Evolutionary conservation across 805 yeast species (phyloP), one percentile per base, ranked within the genome.

Genomic region (Wickerhamia fluorescens): DNA sequence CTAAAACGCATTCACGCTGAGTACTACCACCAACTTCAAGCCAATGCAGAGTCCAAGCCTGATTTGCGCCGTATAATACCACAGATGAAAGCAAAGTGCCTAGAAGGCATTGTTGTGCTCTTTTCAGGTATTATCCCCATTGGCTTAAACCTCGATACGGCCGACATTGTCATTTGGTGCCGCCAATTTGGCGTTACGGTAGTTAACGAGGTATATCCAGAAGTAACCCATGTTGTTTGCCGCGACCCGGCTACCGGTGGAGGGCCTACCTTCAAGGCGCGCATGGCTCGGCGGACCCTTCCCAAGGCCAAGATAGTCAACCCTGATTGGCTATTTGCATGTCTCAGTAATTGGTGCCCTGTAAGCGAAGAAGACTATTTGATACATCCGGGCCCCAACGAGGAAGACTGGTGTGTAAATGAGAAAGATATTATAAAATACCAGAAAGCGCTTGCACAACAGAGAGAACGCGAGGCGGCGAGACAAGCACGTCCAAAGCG

Each of bases 131-230:
- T 89, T n/a, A 68, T 92, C 14, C 96, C 96, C 1, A 49, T 85
- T n/a, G 92, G 92, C 2, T 66, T 78, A 8, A 70, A 75, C 31
- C 57, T 83, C 11, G 78, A 80, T 29, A 58, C 68, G 19, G 92
- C 94, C 4, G 95, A 86, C 49, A 83, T 92, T 24, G 96, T 88
- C 2, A 74, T 79, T 14, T 89, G 97, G 96, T 83, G 89, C 8
- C 71, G 73, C 28, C 84, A 88, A 31, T 89, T 89, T 65, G 98
- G 98, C 1, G 96, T 95, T 0, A 65, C 65, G 2, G 87, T 89
- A 6, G 80, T 80, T 1, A 64, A 76, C 3, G 87, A 84, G 33
- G 77, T 82, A 14, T 66, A 71, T 25, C 73, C 75, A 11, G 61
- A 72, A 1, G 88, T 94, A 3, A 92, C 97, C 0, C 98, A 89